Evolutionary conservation across 1,284 basidiomycete genomes (phyloP).

Genomic region (Ganoderma boninense): DNA sequence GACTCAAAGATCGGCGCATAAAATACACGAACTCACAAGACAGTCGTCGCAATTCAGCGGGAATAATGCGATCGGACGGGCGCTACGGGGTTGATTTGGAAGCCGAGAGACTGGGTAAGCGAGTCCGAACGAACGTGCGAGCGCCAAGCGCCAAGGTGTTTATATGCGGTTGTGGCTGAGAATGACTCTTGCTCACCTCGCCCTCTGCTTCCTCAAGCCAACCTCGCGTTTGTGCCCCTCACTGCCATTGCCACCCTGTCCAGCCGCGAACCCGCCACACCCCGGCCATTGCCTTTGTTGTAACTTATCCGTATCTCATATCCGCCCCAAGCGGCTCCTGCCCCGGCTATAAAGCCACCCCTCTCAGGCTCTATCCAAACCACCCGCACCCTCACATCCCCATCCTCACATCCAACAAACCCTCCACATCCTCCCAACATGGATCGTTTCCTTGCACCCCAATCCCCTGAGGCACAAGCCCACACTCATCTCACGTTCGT

Average conservation of each 20-base stretch:
- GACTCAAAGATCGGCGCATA: slow-evolving; percentile 1
- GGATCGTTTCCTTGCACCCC: slow-evolving; percentile 76
- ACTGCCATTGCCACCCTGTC: slow-evolving; percentile 11
- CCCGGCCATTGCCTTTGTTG: slow-evolving; percentile 17
- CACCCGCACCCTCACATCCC: slow-evolving; percentile 11
- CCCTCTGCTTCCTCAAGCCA: slow-evolving; percentile 20
- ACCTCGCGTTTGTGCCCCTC: slow-evolving; percentile 36
- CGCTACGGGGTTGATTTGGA: slow-evolving; percentile 12
- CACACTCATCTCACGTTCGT: slow-evolving; percentile 73
- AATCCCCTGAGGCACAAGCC: slow-evolving; percentile 77
- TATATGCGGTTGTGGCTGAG: slow-evolving; percentile 32
- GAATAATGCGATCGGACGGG: slow-evolving; percentile 22
- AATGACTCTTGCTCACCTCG: slow-evolving; percentile 27
- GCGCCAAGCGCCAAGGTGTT: slow-evolving; percentile 25
- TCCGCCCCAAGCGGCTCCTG: slow-evolving; percentile 15
- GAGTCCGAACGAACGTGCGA: slow-evolving; percentile 38
- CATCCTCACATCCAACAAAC: slow-evolving; percentile 9
- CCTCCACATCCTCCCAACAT: slow-evolving; percentile 44
- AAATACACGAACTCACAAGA: slow-evolving; percentile 12
- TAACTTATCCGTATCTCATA: slow-evolving; percentile 27
- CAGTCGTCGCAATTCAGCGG: slow-evolving; percentile 5
- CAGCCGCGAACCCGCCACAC: slow-evolving; percentile 8
- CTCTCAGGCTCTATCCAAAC: slow-evolving; percentile 4
- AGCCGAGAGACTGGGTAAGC: slow-evolving; percentile 29
- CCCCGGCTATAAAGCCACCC: slow-evolving; percentile 26